Evolutionary conservation across 176 grass and related monocot species (phyloP).

Genomic region (Zoysia japonica): DNA sequence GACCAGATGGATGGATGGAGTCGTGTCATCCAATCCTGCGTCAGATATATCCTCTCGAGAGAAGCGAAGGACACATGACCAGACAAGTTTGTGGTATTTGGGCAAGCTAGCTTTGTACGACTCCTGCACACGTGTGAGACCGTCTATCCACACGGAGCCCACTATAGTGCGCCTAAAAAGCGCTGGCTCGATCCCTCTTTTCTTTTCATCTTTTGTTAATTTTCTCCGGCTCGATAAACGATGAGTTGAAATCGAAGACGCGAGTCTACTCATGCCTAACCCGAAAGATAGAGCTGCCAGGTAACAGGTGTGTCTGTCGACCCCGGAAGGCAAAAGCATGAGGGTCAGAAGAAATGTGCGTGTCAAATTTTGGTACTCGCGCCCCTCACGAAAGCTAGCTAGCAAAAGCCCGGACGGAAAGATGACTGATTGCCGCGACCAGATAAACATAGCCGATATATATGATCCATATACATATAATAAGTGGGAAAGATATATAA

Average conservation of each 20-base stretch:
- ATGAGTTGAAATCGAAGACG: conserved; percentile 44
- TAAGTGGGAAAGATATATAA: too few species aligned
- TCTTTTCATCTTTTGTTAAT: not conserved
- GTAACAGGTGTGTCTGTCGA: conserved; percentile 11
- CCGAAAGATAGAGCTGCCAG: conserved; percentile 40
- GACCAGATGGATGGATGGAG: not conserved
- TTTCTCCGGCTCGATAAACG: conserved; percentile 17
- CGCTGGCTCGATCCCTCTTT: not conserved
- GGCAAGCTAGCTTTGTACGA: not conserved
- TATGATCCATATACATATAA: not conserved
- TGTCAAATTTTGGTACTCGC: conserved; percentile 61
- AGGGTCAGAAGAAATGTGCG: conserved; percentile 22
- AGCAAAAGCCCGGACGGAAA: not conserved
- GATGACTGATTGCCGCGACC: conserved; percentile 12
- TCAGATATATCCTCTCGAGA: conserved; percentile 9
- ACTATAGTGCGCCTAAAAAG: conserved; percentile 41
- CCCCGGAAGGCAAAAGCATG: not conserved
- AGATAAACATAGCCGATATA: conserved; percentile 11
- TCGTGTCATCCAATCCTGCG: conserved; percentile 21
- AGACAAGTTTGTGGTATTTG: conserved; percentile 27
- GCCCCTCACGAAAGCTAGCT: conserved; percentile 39
- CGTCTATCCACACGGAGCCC: not conserved
- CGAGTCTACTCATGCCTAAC: conserved; percentile 42
- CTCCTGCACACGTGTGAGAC: conserved; percentile 38
- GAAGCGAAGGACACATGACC: conserved; percentile 9